Evolutionary conservation across 176 grass and related monocot genomes (phyloP).

Genomic region (Bolboschoenus planiculmis): DNA sequence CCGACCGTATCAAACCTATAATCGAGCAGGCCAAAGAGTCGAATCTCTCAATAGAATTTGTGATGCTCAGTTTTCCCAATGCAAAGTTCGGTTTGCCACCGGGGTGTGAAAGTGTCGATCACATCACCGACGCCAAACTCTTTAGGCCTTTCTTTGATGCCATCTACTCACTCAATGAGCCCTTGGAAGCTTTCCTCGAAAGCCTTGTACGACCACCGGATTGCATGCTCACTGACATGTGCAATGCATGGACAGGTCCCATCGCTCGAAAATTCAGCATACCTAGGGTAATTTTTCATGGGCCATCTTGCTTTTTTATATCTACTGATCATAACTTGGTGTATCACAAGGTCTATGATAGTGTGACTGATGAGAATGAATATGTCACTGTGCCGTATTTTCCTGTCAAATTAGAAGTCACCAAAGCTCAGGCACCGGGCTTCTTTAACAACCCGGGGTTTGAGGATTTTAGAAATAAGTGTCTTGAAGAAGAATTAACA

Average conservation of each 20-base stretch:
- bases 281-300: constrained; percentile 17
- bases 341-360: background rate
- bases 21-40: constrained; percentile 20
- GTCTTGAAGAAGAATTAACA: background rate
- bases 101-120: constrained; percentile 47
- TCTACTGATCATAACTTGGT: background rate
- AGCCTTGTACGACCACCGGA: background rate
- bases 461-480: background rate
- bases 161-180: constrained; percentile 1
- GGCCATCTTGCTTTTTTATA: background rate
- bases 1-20: constrained; percentile 27
- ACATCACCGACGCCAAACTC: background rate
- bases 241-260: constrained; percentile 12
- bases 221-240: constrained; percentile 15
- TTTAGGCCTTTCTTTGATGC: background rate
- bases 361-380: background rate
- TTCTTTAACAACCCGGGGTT: background rate
- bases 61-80: constrained; percentile 28
- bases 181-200: background rate
- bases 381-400: background rate
- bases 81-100: constrained; percentile 38
- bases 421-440: background rate
- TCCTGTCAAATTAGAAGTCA: background rate
- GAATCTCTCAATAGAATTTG: background rate
- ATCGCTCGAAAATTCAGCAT: background rate